Base-by-base conservation (phyloP, 495 filamentous ascomycete species). In the Evernia prunastri region DNA sequence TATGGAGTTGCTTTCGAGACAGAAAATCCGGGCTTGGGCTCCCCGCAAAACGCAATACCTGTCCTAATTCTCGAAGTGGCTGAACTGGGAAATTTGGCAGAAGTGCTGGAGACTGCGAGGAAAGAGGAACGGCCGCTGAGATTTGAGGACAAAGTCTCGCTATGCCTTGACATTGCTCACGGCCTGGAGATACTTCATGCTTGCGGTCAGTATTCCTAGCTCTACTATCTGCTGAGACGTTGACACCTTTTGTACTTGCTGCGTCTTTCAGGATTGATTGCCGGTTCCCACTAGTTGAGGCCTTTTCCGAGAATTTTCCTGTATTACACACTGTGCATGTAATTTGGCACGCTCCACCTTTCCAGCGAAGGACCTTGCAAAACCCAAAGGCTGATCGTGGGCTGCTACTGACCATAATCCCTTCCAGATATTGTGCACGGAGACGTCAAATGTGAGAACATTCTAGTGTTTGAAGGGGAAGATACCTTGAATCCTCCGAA, bases 381-480 rank as follows among this genome's bases (percentile, higher is more conserved):
- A n/a, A n/a, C n/a, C n/a, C n/a, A n/a, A n/a, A n/a, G n/a, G n/a
- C n/a, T n/a, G n/a, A n/a, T n/a, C n/a, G n/a, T n/a, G n/a, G n/a
- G n/a, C n/a, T n/a, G n/a, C n/a, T n/a, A n/a, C n/a, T n/a, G n/a
- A n/a, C n/a, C n/a, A n/a, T n/a, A n/a, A n/a, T n/a, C n/a, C n/a
- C n/a, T n/a, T n/a, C 20, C 29, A 69, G 68, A 68, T 56, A 69
- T 71, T 51, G 63, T 71, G 5, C 70, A 72, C 59, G 67, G 70
- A 6, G 70, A 72, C 36, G 69, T 72, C 12, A 72, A 72, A 57
- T 67, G 67, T 23, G 70, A 72, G 45, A 72, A 72, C 25, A 47
- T 71, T 31, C 42, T 72, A 56, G 58, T 72, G 1, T 72, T 72
- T 37, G 69, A 69, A n/a, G n/a, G n/a, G n/a, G n/a, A n/a, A n/a